Base-by-base conservation (phyloP, 2,329 filamentous ascomycete genomes). In the Colletotrichum costaricense region DNA sequence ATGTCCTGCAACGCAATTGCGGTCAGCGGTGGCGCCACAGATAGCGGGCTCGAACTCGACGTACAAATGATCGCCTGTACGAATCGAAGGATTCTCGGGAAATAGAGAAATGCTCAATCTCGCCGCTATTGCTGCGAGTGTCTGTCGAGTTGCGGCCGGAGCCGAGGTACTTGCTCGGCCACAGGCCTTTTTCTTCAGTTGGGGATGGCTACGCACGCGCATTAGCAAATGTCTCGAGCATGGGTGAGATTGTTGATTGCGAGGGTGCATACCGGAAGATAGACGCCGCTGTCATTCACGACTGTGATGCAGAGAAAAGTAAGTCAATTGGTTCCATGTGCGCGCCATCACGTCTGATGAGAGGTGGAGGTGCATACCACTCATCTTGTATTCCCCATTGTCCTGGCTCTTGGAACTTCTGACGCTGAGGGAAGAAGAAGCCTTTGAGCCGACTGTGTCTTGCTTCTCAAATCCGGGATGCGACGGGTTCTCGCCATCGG, bases 81-180 rank as follows among this genome's bases (percentile, higher is more conserved):
- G 95, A 98, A 82, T 98, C 97, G 80, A 98, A 98, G 2, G 95
- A 98, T 84, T 98, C 97, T 79, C 96, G 91, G 49, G 95, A 98
- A 81, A 98, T 98, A 75, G 93, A 95, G 81, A 98, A 98, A 16
- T 93, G 95, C 81, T 98, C 96, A 78, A 95, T 95, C 75, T 97
- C 95, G 78, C 92, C 91, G 77, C 93, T 90, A 80, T 89, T 91
- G 67, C 80, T 84, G 69, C 84, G 84, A 38, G 86, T 88, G 76
- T 90, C 88, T 76, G 85, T 87, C 5, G 90, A 91, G 56, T 84
- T 85, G 69, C 88, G 85, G 11, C 88, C 87, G 14, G 83, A 79
- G 42, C 64, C 52, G 69, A 90, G 82, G 74, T 87, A 86, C 75
- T 87, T 85, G 76, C 87, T 86, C 30, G 88, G 88, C 95, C 95